A percentile compares a stretch with the other conserved stretches of the same genome.
Conservation (phyloP, 306 rosid species). For the Vicia sativa region DNA sequence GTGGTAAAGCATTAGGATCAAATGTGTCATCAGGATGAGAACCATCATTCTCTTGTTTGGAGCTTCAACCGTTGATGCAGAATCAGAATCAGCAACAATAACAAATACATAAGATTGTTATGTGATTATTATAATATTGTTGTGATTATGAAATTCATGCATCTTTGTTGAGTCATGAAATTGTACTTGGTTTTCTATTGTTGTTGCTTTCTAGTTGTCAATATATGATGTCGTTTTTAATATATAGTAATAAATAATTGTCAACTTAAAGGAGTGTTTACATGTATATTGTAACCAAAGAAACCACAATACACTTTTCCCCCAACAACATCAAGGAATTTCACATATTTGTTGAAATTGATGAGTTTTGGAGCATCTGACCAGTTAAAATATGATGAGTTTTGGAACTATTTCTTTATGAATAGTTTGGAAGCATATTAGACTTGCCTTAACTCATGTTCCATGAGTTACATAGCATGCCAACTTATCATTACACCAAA, state of each 20-base stretch:
- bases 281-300: slow-evolving; percentile 84
- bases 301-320: slow-evolving; percentile 80
- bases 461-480: slow-evolving; percentile 83
- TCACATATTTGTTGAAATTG: slow-evolving; percentile 79
- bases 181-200: neutral
- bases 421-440: slow-evolving; percentile 10
- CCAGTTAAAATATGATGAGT: slow-evolving; percentile 55
- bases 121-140: neutral
- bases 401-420: slow-evolving; percentile 33
- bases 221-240: neutral
- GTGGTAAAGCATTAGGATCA: slow-evolving; percentile 87
- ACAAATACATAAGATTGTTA: slow-evolving; percentile 35
- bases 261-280: slow-evolving; percentile 38
- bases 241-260: too few species aligned
- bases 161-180: neutral
- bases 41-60: too few species aligned
- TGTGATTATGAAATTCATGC: neutral
- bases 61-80: too few species aligned
- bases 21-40: slow-evolving; percentile 83
- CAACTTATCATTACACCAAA: too few species aligned
- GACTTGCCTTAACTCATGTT: slow-evolving; percentile 80
- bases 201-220: neutral
- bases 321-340: slow-evolving; percentile 69
- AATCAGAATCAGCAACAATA: too few species aligned
- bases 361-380: slow-evolving; percentile 66